Evolutionary conservation across 495 filamentous ascomycete genomes (phyloP), one percentile per base, ranked within the genome.

Genomic region (Schizothecium vesticola): DNA sequence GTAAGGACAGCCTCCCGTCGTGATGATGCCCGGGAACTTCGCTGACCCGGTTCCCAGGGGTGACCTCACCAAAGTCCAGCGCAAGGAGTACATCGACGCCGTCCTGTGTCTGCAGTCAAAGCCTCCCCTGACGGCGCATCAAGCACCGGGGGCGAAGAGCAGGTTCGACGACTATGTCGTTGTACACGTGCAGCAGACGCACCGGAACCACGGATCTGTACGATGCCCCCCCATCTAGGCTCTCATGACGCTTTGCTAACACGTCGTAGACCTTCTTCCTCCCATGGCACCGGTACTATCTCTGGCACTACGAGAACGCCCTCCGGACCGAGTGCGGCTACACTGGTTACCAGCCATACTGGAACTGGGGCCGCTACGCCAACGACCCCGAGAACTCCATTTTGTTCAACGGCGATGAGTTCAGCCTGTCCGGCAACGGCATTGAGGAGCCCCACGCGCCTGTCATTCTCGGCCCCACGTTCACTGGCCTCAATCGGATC

Each of bases 301-400:
- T 85, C 60, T 87, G 79, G 75, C 77, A 81, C 7, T 91, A 87
- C 70, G 90, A 92, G 73, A 82, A 87, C 69, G 87, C 86, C 2
- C 79, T 92, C 16, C 81, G 86, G 13, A 83, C 86, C 12, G 89
- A 92, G 71, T 92, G 90, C 73, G 87, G 86, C 33, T 92, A 90
- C 74, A 85, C 73, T 3, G 89, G 89, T 29, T 79, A 68, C 43
- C 74, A 78, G 67, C 70, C 74, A 65, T 74, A 74, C 63, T 74
- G 72, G 74, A 73, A 76, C 61, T 76, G 72, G 74, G 74, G 65
- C 36, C 69, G 73, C 28, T 74, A 76, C 29, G 70, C 69, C 56
- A 69, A 69, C 9, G 74, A 76, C 65, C 69, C 73, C 9, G 61
- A 57, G 65, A 73, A 69, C 56, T 74, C 72, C 16, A 65, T 69